Conservation (phyloP, 768 basidiomycete genomes). For the Phylloporus sp. region DNA sequence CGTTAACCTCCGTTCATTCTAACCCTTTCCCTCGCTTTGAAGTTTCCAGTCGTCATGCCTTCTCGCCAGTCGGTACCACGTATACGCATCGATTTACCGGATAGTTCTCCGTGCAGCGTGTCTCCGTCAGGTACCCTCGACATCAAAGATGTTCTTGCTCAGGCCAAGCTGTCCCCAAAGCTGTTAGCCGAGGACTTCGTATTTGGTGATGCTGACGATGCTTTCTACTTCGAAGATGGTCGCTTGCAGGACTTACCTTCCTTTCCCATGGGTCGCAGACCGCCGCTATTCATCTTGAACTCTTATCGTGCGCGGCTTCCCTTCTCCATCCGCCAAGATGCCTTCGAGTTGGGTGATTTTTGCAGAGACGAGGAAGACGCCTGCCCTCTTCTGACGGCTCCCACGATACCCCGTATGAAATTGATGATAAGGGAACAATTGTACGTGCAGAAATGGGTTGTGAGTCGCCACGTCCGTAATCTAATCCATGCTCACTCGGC, state of each 20-base stretch:
- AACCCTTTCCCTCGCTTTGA: conserved; percentile 5
- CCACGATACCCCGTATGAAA: conserved; percentile 35
- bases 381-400: conserved; percentile 23
- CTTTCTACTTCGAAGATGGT: conserved; percentile 9
- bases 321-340: conserved; percentile 19
- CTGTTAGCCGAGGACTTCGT: conserved; percentile 21
- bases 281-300: conserved; percentile 26
- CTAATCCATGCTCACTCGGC: conserved; percentile 4
- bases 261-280: conserved; percentile 28
- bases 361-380: conserved; percentile 15
- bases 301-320: conserved; percentile 21
- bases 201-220: conserved; percentile 13
- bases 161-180: conserved; percentile 9
- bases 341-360: conserved; percentile 18
- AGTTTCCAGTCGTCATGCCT: conserved; percentile 15
- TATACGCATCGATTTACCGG: conserved; percentile 18
- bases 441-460: conserved; percentile 32
- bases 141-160: conserved; percentile 20
- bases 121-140: conserved; percentile 26
- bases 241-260: conserved; percentile 24
- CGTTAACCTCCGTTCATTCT: conserved; percentile 8
- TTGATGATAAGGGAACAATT: conserved; percentile 32
- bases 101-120: conserved; percentile 10
- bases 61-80: conserved; percentile 15
- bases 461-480: conserved; percentile 18